Evolutionary conservation across 2,329 filamentous ascomycete species (phyloP).

Genomic region (Sclerotiophoma versabilis): DNA sequence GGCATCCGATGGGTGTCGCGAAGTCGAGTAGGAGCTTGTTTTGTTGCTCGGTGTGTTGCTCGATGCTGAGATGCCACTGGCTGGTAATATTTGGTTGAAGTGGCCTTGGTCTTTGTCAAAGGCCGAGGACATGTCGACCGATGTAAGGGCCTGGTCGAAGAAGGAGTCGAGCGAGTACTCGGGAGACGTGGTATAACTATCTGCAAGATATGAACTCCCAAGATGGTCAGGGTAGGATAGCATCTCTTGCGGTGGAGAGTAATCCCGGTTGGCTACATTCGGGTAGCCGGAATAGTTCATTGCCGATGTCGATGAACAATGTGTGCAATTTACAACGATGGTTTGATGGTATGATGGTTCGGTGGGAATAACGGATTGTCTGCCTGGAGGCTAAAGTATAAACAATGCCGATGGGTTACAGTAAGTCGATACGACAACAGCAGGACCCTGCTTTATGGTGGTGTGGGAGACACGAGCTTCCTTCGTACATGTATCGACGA

Average conservation of each 20-base stretch:
- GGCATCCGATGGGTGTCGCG: slow-evolving; percentile 26
- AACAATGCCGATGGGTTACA: background rate
- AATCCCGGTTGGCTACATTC: slow-evolving; percentile 33
- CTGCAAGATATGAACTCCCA: slow-evolving; percentile 35
- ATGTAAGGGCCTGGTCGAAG: slow-evolving; percentile 39
- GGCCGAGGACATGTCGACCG: slow-evolving; percentile 27
- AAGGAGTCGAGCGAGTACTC: slow-evolving; percentile 38
- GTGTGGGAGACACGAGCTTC: slow-evolving; percentile 21
- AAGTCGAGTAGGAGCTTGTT: slow-evolving; percentile 16
- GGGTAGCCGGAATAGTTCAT: slow-evolving; percentile 38
- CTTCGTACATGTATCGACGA: slow-evolving; percentile 33
- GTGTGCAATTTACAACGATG: slow-evolving; percentile 2
- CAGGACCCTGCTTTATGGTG: slow-evolving; percentile 17
- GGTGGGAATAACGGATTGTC: slow-evolving; percentile 15
- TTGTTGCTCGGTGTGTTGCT: slow-evolving; percentile 18
- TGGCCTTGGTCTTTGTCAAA: slow-evolving; percentile 26
- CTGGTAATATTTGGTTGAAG: slow-evolving; percentile 26
- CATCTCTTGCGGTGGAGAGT: slow-evolving; percentile 32
- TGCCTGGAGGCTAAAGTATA: slow-evolving; percentile 11
- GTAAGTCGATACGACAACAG: background rate
- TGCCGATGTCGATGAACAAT: slow-evolving; percentile 3
- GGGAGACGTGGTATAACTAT: slow-evolving; percentile 30
- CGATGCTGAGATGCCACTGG: slow-evolving; percentile 22
- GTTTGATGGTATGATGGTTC: slow-evolving; percentile 7
- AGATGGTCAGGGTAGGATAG: slow-evolving; percentile 33